These are phyloP conservation scores for Epichloe elymi DNA, from an alignment of 2,329 filamentous ascomycete genomes.

Conservation along the genomic window DNA sequence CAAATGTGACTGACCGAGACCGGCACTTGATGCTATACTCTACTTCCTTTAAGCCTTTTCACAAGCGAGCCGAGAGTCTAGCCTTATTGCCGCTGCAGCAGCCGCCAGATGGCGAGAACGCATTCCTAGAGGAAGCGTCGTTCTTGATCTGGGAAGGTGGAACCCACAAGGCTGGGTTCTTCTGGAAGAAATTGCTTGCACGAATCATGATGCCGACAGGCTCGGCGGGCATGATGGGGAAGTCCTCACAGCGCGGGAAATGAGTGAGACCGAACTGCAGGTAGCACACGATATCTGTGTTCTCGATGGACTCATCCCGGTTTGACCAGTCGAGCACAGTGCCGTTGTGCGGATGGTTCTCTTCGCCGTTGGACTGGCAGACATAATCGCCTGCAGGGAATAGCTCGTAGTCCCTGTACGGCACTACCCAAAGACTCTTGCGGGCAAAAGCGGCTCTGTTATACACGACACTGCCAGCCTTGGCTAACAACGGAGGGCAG, in stretches of 20 bases:
- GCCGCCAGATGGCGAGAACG: constrained; percentile 5
- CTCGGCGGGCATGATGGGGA: constrained; percentile 56
- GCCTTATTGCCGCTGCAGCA: constrained; percentile 7
- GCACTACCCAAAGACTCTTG: constrained; percentile 30
- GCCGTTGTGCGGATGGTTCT: constrained; percentile 10
- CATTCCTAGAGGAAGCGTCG: constrained; percentile 9
- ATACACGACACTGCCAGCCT: constrained; percentile 24
- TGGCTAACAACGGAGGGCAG: constrained; percentile 34
- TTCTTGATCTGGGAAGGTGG: constrained; percentile 28
- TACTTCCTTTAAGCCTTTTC: background rate
- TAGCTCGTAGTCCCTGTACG: constrained; percentile 27
- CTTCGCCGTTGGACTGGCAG: constrained; percentile 30
- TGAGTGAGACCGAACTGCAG: constrained; percentile 43
- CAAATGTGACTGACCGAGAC: too few relatives aligned
- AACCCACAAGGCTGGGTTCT: constrained; percentile 38
- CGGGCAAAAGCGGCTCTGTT: constrained; percentile 27
- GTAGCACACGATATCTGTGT: constrained; percentile 39
- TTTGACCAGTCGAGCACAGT: constrained; percentile 33
- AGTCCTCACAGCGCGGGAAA: constrained; percentile 50
- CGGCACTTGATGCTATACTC: too few relatives aligned
- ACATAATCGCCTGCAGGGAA: constrained; percentile 30
- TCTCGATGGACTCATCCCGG: constrained; percentile 34
- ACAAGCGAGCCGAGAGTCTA: constrained; percentile 10
- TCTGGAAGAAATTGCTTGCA: constrained; percentile 38
- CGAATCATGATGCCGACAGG: constrained; percentile 33